These are phyloP conservation scores for Boletus speciosus DNA, from an alignment of 768 basidiomycete species.

Conservation along the genomic window DNA sequence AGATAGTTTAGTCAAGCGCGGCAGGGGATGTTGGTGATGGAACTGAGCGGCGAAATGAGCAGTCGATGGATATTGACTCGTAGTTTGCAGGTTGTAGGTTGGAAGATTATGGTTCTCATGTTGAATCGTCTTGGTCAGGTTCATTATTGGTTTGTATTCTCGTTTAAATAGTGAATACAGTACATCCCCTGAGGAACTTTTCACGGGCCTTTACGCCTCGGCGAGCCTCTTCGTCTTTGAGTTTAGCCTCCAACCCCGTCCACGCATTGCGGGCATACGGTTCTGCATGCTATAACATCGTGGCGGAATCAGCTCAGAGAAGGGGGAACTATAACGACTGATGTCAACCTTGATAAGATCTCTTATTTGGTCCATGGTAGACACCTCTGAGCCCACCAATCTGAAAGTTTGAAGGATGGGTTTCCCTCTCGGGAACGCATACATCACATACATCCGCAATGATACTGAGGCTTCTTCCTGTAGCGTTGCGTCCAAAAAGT, in stretches of 20 bases:
- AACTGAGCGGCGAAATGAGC: no score
- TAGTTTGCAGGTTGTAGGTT: no score
- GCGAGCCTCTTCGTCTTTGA: conserved; percentile 61
- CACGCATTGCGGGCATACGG: conserved; percentile 58
- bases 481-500: conserved; percentile 71
- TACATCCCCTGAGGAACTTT: conserved; percentile 26
- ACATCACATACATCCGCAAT: conserved; percentile 57
- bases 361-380: conserved; percentile 46
- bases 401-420: conserved; percentile 60
- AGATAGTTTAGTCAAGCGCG: no score
- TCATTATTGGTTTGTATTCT: no score
- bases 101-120: no score
- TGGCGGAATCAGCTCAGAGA: conserved; percentile 38
- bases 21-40: no score
- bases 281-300: conserved; percentile 60
- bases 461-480: conserved; percentile 71
- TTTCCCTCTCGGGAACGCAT: conserved; percentile 49
- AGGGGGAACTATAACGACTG: background rate
- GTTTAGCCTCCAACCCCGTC: conserved; percentile 55
- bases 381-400: conserved; percentile 59
- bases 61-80: no score
- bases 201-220: conserved; percentile 58
- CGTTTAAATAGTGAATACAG: no score
- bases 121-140: no score
- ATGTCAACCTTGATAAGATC: conserved; percentile 52